A percentile compares a stretch with the other conserved stretches of the same genome.
Evolutionary conservation across 2,329 filamentous ascomycete species (phyloP).

Genomic region (Trichoderma atrobrunneum): DNA sequence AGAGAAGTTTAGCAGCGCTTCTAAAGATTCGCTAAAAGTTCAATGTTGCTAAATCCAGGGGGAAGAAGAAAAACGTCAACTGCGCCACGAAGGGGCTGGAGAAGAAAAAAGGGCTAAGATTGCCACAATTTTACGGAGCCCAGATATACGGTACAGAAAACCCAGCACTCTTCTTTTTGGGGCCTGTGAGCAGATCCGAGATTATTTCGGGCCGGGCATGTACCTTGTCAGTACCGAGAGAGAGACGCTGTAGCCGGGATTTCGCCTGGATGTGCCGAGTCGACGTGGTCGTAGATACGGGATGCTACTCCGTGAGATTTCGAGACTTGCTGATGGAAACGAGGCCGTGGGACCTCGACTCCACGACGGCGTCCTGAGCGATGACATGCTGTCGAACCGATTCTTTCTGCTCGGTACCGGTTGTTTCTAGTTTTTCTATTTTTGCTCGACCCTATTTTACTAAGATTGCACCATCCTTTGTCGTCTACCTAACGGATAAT

Average conservation of each 20-base stretch:
- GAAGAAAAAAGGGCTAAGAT: neutral
- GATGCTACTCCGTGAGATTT: neutral
- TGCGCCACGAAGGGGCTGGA: constrained; percentile 8
- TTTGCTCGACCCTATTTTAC: neutral
- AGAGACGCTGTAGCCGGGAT: neutral
- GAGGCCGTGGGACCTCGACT: neutral
- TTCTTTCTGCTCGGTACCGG: neutral
- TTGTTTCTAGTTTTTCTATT: neutral
- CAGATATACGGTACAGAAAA: neutral
- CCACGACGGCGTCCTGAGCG: neutral
- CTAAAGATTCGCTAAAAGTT: neutral
- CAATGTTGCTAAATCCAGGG: neutral
- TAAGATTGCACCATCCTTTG: neutral
- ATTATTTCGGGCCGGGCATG: neutral
- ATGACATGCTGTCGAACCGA: neutral
- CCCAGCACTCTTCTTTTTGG: neutral
- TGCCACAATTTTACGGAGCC: neutral
- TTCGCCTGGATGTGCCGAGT: neutral
- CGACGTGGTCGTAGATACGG: neutral
- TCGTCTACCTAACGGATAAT: neutral
- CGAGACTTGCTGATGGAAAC: neutral
- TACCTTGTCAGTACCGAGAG: neutral
- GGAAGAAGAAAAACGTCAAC: neutral
- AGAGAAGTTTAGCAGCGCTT: neutral
- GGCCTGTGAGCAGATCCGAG: neutral